Evolutionary conservation across 2,329 filamentous ascomycete species (phyloP), one percentile per base, ranked within the genome.

Genomic region (Aspergillus candidus): DNA sequence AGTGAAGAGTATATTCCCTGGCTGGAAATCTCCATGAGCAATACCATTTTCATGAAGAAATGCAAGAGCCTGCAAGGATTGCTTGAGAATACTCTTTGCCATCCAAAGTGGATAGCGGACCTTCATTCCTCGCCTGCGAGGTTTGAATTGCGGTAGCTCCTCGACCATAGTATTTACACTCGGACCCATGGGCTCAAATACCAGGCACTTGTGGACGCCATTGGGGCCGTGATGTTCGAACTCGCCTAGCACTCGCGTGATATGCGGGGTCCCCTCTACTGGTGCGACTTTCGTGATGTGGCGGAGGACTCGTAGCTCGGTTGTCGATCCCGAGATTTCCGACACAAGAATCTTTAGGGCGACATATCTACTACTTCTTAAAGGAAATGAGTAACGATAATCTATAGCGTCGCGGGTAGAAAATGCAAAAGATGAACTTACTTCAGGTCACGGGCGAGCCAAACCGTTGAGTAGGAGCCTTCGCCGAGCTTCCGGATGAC

Each of bases 401-500:
- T 45, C 27, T 38, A 44, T 15, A n/a, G n/a, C n/a, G n/a, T n/a
- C n/a, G n/a, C n/a, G 4, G 35, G 44, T 43, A 38, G 42, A 38
- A 11, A 42, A 46, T 47, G 8, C n/a, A n/a, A n/a, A 14, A 36
- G 34, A 46, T 43, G 35, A 43, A 52, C 54, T 52, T 42, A 61
- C 57, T 54, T 44, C 14, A 51, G 46, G 49, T 68, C 59, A 14
- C 50, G 52, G 47, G 68, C 69, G 22, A 73, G 63, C 72, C 68
- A 74, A 44, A 73, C 66, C 10, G 68, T 74, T 27, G 70, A 68
- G 49, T 56, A 72, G 11, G 65, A 64, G 32, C 72, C 71, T 3
- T 62, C 65, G 12, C 71, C 71, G 8, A 74, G 61, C 56, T 74
- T 74, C 44, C 70, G 63, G 40, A 71, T 55, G 32, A 73, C 58